phyloP scores from a whole-genome alignment of 306 rosid species.

The Sicyos baderoa region DNA sequence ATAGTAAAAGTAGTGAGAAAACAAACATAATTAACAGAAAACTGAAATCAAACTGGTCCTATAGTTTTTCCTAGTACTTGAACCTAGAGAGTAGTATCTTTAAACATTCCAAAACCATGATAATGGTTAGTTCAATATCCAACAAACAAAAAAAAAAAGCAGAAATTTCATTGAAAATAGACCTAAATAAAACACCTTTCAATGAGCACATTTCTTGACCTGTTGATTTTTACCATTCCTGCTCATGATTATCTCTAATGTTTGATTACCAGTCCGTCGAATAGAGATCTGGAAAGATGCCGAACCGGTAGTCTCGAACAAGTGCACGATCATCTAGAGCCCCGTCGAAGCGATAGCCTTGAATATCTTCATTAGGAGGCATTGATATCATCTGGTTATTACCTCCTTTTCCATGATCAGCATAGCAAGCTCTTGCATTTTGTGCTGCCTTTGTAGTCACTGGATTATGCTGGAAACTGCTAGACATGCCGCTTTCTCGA shows the following conservation, averaged over 20 bases:
- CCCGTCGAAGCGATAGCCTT: slow-evolving; percentile 23
- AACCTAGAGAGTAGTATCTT: neutral
- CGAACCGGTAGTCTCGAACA: slow-evolving; percentile 23
- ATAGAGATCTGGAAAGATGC: slow-evolving; percentile 16
- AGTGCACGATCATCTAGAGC: neutral
- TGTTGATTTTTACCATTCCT: neutral
- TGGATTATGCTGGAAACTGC: slow-evolving; percentile 15
- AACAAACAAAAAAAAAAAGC: neutral
- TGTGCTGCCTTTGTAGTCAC: slow-evolving; percentile 10
- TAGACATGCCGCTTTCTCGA: slow-evolving; percentile 16
- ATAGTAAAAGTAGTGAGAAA: neutral
- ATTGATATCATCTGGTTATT: slow-evolving; percentile 15
- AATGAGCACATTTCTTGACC: neutral
- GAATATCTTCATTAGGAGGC: slow-evolving; percentile 1
- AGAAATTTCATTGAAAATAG: neutral
- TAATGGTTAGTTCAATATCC: neutral
- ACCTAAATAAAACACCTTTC: neutral
- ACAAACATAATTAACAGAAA: neutral
- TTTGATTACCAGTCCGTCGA: neutral
- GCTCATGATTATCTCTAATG: neutral
- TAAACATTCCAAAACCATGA: neutral
- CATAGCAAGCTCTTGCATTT: slow-evolving; percentile 2
- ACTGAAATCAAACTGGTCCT: neutral
- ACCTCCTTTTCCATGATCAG: no score
- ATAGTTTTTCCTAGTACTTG: neutral